phyloP scores from a whole-genome alignment of 2,329 filamentous ascomycete species.

The Mariannaea sp. region DNA sequence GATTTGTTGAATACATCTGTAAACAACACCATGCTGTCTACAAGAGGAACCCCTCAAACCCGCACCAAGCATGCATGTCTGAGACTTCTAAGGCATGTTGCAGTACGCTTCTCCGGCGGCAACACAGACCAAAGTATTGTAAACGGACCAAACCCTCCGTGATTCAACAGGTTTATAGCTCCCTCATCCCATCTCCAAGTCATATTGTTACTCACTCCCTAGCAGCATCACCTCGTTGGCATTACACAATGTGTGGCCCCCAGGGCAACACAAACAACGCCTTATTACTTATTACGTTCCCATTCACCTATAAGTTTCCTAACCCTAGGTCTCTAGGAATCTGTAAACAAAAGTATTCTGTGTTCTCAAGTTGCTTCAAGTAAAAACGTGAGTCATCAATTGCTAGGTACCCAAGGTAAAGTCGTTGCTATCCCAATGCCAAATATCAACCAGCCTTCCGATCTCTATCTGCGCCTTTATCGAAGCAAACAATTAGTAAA shows the following conservation, averaged over 20 bases:
- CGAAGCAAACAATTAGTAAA: background rate
- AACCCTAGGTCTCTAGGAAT: background rate
- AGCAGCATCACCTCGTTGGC: background rate
- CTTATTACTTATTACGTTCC: background rate
- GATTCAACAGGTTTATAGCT: background rate
- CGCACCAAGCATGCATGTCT: too few relatives aligned
- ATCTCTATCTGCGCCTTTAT: background rate
- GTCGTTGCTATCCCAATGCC: background rate
- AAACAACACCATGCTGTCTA: background rate
- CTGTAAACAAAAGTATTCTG: background rate
- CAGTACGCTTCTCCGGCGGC: too few relatives aligned
- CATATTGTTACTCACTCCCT: background rate
- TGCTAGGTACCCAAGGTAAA: background rate
- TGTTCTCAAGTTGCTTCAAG: background rate
- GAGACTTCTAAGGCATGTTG: too few relatives aligned
- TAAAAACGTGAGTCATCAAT: background rate
- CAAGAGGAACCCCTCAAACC: background rate
- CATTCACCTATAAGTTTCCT: background rate
- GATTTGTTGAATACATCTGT: background rate
- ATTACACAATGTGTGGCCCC: too few relatives aligned
- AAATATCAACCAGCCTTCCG: background rate
- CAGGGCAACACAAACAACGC: background rate
- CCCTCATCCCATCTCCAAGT: background rate
- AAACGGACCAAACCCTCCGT: slow-evolving; percentile 5
- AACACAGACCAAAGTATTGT: too few relatives aligned